Evolutionary conservation across 2,329 filamentous ascomycete species (phyloP).

Genomic region (Leptographium galeiforme): DNA sequence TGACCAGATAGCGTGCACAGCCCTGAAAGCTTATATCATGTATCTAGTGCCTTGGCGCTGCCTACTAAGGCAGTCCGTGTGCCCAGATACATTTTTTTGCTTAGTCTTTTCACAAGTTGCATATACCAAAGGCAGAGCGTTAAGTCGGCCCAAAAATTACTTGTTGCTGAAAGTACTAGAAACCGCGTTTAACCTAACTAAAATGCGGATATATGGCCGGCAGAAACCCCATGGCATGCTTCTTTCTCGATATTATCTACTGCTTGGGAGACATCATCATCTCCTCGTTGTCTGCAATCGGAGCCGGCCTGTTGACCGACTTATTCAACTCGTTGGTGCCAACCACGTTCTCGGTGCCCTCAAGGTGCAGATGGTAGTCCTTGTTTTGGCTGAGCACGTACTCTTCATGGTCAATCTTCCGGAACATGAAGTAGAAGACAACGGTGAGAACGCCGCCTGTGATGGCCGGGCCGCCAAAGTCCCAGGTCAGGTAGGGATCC

Average conservation of each 20-base stretch:
- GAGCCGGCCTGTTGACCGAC: slow-evolving; percentile 13
- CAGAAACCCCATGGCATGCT: neutral
- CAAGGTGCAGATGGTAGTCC: slow-evolving; percentile 13
- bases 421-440: slow-evolving; percentile 32
- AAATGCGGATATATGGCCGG: neutral
- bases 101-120: neutral
- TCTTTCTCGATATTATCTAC: slow-evolving; percentile 5
- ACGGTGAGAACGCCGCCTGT: slow-evolving; percentile 28
- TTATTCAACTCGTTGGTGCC: slow-evolving; percentile 14
- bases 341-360: slow-evolving; percentile 9
- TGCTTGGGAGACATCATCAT: slow-evolving; percentile 18
- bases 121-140: no score
- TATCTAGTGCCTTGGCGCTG: no score
- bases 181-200: no score
- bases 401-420: slow-evolving; percentile 32
- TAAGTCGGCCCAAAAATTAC: no score
- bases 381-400: slow-evolving; percentile 25
- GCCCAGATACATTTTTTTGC: neutral
- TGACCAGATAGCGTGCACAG: no score
- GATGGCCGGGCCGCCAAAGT: slow-evolving; percentile 34
- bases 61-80: no score
- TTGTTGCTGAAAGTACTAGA: no score
- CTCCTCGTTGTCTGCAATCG: slow-evolving; percentile 16
- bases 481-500: slow-evolving; percentile 36
- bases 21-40: no score